A percentile compares a stretch with the other conserved stretches of the same genome.
Evolutionary conservation across 257 asterid genomes (phyloP).

Genomic region (Knoxia roxburghii): DNA sequence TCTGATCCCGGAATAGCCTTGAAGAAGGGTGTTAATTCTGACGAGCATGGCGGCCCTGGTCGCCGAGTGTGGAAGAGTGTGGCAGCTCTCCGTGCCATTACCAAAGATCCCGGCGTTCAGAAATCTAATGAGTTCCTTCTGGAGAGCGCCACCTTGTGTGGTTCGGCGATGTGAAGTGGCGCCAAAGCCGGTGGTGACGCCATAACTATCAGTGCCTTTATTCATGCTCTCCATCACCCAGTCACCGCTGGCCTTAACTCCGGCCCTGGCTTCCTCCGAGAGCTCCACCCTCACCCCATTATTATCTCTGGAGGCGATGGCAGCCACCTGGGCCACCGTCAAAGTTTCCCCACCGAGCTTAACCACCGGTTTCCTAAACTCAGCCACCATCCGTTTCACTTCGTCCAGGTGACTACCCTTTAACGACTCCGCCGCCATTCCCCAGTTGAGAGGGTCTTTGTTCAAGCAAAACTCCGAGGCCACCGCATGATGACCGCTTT

Average conservation of each 20-base stretch:
- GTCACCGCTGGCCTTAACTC: conserved; percentile 90
- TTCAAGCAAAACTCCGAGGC: conserved; percentile 35
- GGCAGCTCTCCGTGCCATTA: no score
- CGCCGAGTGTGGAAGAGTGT: conserved; percentile 41
- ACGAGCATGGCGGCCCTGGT: conserved; percentile 51
- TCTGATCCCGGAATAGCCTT: conserved; percentile 43
- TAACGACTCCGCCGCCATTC: conserved; percentile 60
- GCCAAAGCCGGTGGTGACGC: conserved; percentile 87
- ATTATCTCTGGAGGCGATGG: conserved; percentile 50
- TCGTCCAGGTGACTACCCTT: conserved; percentile 84
- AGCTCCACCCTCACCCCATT: conserved; percentile 65
- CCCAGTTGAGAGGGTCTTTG: conserved; percentile 84
- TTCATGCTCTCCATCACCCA: conserved; percentile 91
- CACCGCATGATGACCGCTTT: conserved; percentile 24
- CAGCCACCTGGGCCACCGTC: conserved; percentile 82
- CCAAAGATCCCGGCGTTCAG: no score
- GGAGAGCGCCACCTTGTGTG: conserved; percentile 84
- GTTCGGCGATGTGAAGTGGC: conserved; percentile 87
- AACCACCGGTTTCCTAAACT: conserved; percentile 66
- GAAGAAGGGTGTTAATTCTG: conserved; percentile 44
- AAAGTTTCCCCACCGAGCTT: conserved; percentile 71
- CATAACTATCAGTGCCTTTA: conserved; percentile 85
- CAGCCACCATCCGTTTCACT: conserved; percentile 79
- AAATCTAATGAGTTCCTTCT: conserved; percentile 86
- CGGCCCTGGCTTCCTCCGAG: conserved; percentile 67